These are phyloP conservation scores for Penicillium crustosum DNA, from an alignment of 2,329 filamentous ascomycete species.

Conservation along the genomic window DNA sequence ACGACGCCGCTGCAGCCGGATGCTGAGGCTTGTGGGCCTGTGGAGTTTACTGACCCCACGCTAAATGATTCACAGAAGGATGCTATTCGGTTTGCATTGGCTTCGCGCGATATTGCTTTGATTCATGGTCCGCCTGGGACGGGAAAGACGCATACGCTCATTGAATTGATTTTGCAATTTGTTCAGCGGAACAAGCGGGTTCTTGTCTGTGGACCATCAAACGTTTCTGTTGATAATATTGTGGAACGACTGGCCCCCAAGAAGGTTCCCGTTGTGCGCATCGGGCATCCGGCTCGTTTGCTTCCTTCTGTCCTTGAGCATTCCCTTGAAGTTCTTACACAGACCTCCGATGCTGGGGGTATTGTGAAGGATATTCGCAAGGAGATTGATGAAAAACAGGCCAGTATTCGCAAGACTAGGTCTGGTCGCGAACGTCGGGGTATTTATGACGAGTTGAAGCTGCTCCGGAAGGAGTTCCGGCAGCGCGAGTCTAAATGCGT, in stretches of 20 bases:
- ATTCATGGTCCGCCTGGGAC: slow-evolving; percentile 96
- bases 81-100: slow-evolving; percentile 76
- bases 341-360: slow-evolving; percentile 82
- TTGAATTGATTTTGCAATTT: slow-evolving; percentile 92
- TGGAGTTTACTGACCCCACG: slow-evolving; percentile 57
- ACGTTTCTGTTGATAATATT: slow-evolving; percentile 97
- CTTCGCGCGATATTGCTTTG: slow-evolving; percentile 75
- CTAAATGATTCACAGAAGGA: slow-evolving; percentile 64
- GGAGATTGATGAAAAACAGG: slow-evolving; percentile 91
- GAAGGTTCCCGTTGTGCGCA: slow-evolving; percentile 80
- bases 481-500: slow-evolving; percentile 82
- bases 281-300: slow-evolving; percentile 89
- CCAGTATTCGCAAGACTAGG: slow-evolving; percentile 81
- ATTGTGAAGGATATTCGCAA: slow-evolving; percentile 87
- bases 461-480: slow-evolving; percentile 83
- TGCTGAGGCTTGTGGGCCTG: slow-evolving; percentile 44
- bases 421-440: slow-evolving; percentile 74
- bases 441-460: slow-evolving; percentile 82
- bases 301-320: slow-evolving; percentile 85
- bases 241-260: slow-evolving; percentile 85
- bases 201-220: slow-evolving; percentile 93
- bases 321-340: slow-evolving; percentile 86
- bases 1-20: slow-evolving; percentile 54
- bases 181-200: slow-evolving; percentile 70
- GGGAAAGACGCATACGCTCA: slow-evolving; percentile 93